These are phyloP conservation scores for Apiospora malaysiana DNA, from an alignment of 2,329 filamentous ascomycete species.

Conservation along the genomic window DNA sequence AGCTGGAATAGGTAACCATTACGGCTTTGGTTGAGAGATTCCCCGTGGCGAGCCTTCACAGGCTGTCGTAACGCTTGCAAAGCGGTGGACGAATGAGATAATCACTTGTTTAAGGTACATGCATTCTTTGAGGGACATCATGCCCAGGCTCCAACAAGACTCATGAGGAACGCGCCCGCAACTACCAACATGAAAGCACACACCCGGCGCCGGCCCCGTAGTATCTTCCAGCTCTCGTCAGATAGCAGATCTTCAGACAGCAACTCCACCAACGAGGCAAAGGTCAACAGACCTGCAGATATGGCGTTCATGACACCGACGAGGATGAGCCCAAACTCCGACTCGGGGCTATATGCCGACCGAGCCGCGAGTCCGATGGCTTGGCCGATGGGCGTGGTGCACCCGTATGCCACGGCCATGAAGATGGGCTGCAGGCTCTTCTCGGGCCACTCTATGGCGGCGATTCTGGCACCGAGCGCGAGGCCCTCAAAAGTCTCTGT, in stretches of 20 bases:
- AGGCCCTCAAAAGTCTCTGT: conserved; percentile 59
- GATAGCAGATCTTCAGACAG: conserved; percentile 74
- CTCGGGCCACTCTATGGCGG: conserved; percentile 53
- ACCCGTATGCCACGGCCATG: conserved; percentile 64
- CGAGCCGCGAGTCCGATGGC: conserved; percentile 75
- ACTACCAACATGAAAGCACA: conserved; percentile 63
- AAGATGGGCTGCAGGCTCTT: conserved; percentile 57
- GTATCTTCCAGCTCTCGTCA: conserved; percentile 64
- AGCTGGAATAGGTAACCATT: too few species aligned
- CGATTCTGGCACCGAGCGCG: conserved; percentile 69
- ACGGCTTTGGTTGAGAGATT: too few species aligned
- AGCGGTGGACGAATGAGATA: background rate
- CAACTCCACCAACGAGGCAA: conserved; percentile 74
- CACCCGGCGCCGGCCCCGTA: conserved; percentile 59
- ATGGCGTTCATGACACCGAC: conserved; percentile 79
- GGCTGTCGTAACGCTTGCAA: background rate
- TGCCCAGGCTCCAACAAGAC: conserved; percentile 68
- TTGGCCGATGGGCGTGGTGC: conserved; percentile 72
- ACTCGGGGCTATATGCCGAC: conserved; percentile 71
- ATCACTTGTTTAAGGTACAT: too few species aligned
- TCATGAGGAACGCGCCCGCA: conserved; percentile 66
- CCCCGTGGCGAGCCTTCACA: too few species aligned
- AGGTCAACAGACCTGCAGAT: conserved; percentile 72
- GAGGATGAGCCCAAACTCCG: conserved; percentile 69
- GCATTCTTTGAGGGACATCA: conserved; percentile 35